Evolutionary conservation across 768 basidiomycete genomes (phyloP).

Genomic region (Lentinula guzmanii): DNA sequence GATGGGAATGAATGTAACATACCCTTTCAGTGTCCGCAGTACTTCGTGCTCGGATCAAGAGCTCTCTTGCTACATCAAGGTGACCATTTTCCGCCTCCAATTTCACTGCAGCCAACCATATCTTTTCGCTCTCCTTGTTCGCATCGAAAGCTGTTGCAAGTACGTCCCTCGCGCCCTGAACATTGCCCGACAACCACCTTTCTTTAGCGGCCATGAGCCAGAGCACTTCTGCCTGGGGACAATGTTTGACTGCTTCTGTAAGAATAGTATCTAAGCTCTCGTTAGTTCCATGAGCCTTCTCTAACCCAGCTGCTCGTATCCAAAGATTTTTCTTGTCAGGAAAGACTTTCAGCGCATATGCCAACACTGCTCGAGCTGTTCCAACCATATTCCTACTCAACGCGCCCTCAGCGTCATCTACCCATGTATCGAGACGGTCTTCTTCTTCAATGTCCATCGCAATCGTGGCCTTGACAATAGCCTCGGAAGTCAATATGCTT

Average conservation of each 20-base stretch:
- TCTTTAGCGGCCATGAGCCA: slow-evolving; percentile 99
- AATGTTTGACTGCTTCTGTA: slow-evolving; percentile 77
- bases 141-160: slow-evolving; percentile 88
- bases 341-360: slow-evolving; percentile 87
- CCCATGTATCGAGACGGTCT: slow-evolving; percentile 85
- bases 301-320: slow-evolving; percentile 88
- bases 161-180: slow-evolving; percentile 84
- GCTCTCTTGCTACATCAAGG: slow-evolving; percentile 75
- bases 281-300: slow-evolving; percentile 85
- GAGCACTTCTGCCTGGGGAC: slow-evolving; percentile 91
- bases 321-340: slow-evolving; percentile 84
- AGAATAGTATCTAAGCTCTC: slow-evolving; percentile 82
- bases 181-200: slow-evolving; percentile 87
- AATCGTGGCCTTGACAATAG: slow-evolving; percentile 91
- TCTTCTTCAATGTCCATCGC: slow-evolving; percentile 95
- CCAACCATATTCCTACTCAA: slow-evolving; percentile 70
- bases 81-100: slow-evolving; percentile 95
- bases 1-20: slow-evolving; percentile 19
- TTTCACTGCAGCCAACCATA: slow-evolving; percentile 97
- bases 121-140: slow-evolving; percentile 94
- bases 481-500: slow-evolving; percentile 81
- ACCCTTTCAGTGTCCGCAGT: slow-evolving; percentile 92
- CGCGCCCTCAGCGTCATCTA: slow-evolving; percentile 84
- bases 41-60: slow-evolving; percentile 82
- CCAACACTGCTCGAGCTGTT: slow-evolving; percentile 82